Percentiles rank a stretch among this genome's conserved stretches.
phyloP scores from a whole-genome alignment of 352 stramenopile species.

The Phytophthora rubi region DNA sequence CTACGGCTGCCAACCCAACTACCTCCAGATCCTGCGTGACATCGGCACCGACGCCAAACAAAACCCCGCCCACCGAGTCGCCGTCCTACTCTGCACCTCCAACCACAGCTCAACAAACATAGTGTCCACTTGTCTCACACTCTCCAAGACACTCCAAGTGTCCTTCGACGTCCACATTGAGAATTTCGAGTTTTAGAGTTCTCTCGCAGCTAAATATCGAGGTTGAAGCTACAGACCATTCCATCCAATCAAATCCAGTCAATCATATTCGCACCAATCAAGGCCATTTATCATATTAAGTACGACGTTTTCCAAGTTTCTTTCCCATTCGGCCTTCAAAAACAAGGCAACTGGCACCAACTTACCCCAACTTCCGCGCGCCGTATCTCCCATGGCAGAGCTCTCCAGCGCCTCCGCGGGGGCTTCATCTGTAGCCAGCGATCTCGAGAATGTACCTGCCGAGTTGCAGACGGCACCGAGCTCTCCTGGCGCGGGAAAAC shows the following conservation, averaged over 20 bases:
- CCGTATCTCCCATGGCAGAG: constrained; percentile 29
- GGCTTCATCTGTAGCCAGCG: constrained; percentile 6
- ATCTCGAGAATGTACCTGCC: constrained; percentile 1
- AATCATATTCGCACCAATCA: background rate
- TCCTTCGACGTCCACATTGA: constrained; percentile 14
- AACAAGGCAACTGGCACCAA: background rate
- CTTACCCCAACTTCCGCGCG: background rate
- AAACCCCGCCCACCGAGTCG: constrained; percentile 19
- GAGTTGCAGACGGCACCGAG: background rate
- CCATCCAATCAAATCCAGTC: background rate
- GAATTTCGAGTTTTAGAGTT: background rate
- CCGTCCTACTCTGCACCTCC: constrained; percentile 18
- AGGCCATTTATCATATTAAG: background rate
- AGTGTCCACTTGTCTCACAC: constrained; percentile 1
- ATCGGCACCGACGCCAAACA: constrained; percentile 21
- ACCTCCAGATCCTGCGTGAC: constrained; percentile 16
- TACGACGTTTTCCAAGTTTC: background rate
- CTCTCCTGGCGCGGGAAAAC: constrained; percentile 20
- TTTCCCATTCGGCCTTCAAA: background rate
- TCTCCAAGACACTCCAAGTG: constrained; percentile 5
- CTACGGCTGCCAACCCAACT: constrained; percentile 23
- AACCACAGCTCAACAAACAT: background rate
- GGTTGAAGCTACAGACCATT: background rate
- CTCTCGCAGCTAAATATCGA: background rate
- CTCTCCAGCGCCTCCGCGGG: constrained; percentile 3